Percentiles rank a stretch among this genome's conserved stretches.
phyloP scores from a whole-genome alignment of 805 yeast genomes.

The Wickerhamomyces xylosicus region DNA sequence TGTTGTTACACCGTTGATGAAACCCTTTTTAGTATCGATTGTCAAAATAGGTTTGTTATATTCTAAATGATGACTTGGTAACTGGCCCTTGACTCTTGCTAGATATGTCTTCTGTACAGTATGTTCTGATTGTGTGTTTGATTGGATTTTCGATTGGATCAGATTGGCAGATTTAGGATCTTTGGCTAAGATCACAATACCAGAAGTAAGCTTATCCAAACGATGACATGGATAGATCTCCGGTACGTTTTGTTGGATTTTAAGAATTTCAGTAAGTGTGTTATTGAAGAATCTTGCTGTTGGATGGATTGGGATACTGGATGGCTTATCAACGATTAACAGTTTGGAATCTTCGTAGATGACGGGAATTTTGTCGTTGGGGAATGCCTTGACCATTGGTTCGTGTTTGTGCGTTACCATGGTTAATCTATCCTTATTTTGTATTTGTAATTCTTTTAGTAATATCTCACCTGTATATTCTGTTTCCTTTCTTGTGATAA shows the following conservation, averaged over 20 bases:
- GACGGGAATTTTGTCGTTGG: slow-evolving; percentile 26
- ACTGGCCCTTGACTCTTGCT: too few species aligned
- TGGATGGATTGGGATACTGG: slow-evolving; percentile 94
- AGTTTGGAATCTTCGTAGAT: slow-evolving; percentile 53
- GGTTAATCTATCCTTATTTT: slow-evolving; percentile 17
- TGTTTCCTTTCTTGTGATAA: slow-evolving; percentile 3
- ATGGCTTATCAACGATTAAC: slow-evolving; percentile 84
- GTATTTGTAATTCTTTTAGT: slow-evolving; percentile 8
- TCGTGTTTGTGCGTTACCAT: slow-evolving; percentile 50
- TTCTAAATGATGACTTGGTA: too few species aligned
- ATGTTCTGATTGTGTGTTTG: too few species aligned
- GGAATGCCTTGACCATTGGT: slow-evolving; percentile 53
- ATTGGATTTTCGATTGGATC: slow-evolving; percentile 40
- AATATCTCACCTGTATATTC: slow-evolving; percentile 1
- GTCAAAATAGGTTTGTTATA: slow-evolving; percentile 64
- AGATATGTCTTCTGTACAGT: too few species aligned
- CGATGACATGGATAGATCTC: slow-evolving; percentile 81
- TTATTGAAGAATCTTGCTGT: slow-evolving; percentile 75
- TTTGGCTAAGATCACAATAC: slow-evolving; percentile 59
- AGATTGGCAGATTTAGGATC: slow-evolving; percentile 50
- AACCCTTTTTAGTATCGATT: slow-evolving; percentile 62
- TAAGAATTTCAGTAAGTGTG: slow-evolving; percentile 67
- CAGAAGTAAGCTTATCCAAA: slow-evolving; percentile 84
- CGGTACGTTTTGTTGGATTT: slow-evolving; percentile 50
- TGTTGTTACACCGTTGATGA: slow-evolving; percentile 37